A percentile compares a stretch with the other conserved stretches of the same genome.
Evolutionary conservation across 371 early-diverging fungal genomes (phyloP).

Genomic region (Circinella umbellata): DNA sequence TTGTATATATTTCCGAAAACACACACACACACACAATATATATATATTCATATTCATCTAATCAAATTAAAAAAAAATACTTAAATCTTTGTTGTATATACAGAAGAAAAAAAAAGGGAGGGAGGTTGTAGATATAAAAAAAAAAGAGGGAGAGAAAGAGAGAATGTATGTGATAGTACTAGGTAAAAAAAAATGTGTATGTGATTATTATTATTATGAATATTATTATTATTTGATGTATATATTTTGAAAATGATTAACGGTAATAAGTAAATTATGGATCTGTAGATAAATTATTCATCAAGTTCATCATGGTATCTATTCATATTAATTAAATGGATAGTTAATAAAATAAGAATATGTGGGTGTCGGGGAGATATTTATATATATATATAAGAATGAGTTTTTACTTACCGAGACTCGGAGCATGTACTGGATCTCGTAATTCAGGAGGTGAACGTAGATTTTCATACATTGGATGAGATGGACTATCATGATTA

Average conservation of each 20-base stretch:
- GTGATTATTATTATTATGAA: no score
- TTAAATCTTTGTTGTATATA: no score
- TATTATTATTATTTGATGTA: no score
- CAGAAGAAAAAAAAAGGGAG: no score
- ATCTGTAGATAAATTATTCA: constrained; percentile 36
- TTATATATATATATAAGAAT: no score
- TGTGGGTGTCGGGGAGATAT: no score
- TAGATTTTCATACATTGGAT: constrained; percentile 30
- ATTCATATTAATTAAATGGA: neutral
- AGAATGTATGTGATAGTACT: neutral
- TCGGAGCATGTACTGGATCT: constrained; percentile 29
- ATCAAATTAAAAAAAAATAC: no score
- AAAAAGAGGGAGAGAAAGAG: neutral
- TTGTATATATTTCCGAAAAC: no score
- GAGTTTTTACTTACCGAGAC: constrained; percentile 27
- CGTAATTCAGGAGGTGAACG: constrained; percentile 28
- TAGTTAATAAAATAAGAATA: no score
- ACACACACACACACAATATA: no score
- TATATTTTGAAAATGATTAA: neutral
- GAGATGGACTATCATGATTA: constrained; percentile 6
- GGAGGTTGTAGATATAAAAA: neutral
- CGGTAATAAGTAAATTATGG: neutral
- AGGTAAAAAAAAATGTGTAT: no score
- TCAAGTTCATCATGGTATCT: constrained; percentile 48
- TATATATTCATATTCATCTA: no score